A percentile compares a stretch with the other conserved stretches of the same genome.
Conservation (phyloP, 2,329 filamentous ascomycete genomes). For the Colletotrichum zoysiae region DNA sequence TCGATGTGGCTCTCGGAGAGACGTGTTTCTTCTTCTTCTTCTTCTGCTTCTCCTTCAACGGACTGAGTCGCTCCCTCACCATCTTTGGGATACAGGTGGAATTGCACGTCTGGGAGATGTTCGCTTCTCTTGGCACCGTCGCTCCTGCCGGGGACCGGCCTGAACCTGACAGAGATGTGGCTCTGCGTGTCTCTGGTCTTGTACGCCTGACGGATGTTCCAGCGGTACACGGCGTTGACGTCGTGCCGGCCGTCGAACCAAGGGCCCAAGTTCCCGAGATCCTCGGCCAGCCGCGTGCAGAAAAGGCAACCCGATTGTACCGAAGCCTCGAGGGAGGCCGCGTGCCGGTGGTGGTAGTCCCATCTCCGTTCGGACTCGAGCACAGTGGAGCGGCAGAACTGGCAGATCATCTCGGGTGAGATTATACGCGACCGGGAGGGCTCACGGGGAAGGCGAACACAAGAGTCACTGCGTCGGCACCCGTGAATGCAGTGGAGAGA, state of each 20-base stretch:
- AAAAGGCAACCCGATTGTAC: constrained; percentile 8
- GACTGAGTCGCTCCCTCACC: neutral
- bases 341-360: constrained; percentile 18
- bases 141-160: neutral
- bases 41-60: too few relatives aligned
- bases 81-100: constrained; percentile 18
- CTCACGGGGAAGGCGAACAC: neutral
- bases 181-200: constrained; percentile 15
- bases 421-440: neutral
- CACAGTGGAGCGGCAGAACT: constrained; percentile 4
- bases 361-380: constrained; percentile 9
- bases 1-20: rapidly evolving
- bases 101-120: constrained; percentile 11
- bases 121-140: neutral
- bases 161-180: constrained; percentile 14
- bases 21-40: too few relatives aligned
- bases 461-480: neutral
- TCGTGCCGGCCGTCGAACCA: constrained; percentile 7
- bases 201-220: constrained; percentile 14
- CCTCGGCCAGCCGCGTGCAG: constrained; percentile 8
- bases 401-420: neutral
- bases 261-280: neutral
- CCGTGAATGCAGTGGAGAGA: neutral
- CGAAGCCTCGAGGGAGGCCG: neutral
- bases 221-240: constrained; percentile 13